These are phyloP conservation scores for Vitis hybrid DNA, from an alignment of 177 flowering plant species.

Conservation along the genomic window DNA sequence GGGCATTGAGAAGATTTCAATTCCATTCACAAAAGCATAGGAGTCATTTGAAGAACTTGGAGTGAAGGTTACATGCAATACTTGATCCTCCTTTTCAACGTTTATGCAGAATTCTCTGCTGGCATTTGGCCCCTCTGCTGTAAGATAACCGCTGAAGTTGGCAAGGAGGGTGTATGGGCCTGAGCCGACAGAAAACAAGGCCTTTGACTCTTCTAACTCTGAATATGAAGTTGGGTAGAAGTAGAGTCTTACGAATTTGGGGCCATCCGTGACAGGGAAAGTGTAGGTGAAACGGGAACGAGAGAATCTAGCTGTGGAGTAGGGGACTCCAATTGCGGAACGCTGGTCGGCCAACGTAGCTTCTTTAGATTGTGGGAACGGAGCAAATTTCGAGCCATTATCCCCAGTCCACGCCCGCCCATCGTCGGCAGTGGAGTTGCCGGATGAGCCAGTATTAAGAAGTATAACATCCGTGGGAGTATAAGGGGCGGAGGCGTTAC, in stretches of 20 bases:
- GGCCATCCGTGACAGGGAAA: conserved; percentile 1
- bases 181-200: conserved; percentile 9
- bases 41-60: not conserved
- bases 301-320: conserved; percentile 15
- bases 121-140: not conserved
- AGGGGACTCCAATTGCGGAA: conserved; percentile 1
- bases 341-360: conserved; percentile 1
- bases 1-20: conserved; percentile 12
- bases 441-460: too few relatives aligned
- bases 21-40: conserved; percentile 15
- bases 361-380: not conserved
- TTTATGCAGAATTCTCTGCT: conserved; percentile 6
- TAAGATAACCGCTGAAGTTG: conserved; percentile 3
- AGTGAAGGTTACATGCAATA: conserved; percentile 4
- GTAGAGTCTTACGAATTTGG: conserved; percentile 17
- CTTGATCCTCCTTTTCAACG: not conserved
- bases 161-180: conserved; percentile 3
- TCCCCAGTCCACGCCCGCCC: conserved; percentile 13
- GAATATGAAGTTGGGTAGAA: conserved; percentile 9
- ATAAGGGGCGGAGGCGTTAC: too few relatives aligned
- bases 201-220: not conserved
- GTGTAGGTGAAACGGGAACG: conserved; percentile 5
- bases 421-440: not conserved
- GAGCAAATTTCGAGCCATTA: conserved; percentile 6
- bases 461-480: too few relatives aligned